Evolutionary conservation across 2,329 filamentous ascomycete species (phyloP), one percentile per base, ranked within the genome.

Genomic region (Alternaria burnsii): DNA sequence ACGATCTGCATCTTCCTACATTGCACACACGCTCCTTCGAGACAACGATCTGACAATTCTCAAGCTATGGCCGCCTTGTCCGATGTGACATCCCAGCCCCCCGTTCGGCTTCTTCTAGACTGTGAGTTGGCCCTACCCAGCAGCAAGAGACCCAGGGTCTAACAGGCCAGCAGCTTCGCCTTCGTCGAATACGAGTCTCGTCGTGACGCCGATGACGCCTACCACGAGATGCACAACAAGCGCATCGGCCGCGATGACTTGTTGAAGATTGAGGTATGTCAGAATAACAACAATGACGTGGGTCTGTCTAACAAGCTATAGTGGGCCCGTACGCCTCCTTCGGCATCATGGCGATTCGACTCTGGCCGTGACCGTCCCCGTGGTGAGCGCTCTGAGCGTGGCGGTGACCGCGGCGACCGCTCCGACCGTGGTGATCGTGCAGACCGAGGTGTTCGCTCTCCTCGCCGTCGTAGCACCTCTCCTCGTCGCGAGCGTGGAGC

Each of bases 161-260:
- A 63, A 76, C 67, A 41, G 52, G 54, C 28, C 65, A 88, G 94
- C 66, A 89, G 95, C 71, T 99, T 99, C 80, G 95, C 95, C 38
- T 99, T 99, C 80, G 95, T 99, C 68, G 95, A 99, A 83, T 99
- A 99, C 81, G 95, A 99, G 84, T 96, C 94, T 80, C 92, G 94
- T 74, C 94, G 95, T 72, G 95, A 99, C 85, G 94, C 95, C 67
- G 95, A 99, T 80, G 95, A 99, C 83, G 95, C 95, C 48, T 99
- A 99, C 79, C 93, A 99, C 80, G 95, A 99, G 84, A 99, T 99
- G 95, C 95, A 99, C 79, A 98, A 98, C 85, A 97, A 97, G 88
- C 93, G 94, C 70, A 93, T 99, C 72, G 94, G 93, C 48, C 91
- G 94, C 65, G 95, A 99, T 77, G 95, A 99, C 75, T 84, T 97